Base-by-base conservation (phyloP, 805 yeast genomes). In the Hemisphaericaspora nanyangensis region DNA sequence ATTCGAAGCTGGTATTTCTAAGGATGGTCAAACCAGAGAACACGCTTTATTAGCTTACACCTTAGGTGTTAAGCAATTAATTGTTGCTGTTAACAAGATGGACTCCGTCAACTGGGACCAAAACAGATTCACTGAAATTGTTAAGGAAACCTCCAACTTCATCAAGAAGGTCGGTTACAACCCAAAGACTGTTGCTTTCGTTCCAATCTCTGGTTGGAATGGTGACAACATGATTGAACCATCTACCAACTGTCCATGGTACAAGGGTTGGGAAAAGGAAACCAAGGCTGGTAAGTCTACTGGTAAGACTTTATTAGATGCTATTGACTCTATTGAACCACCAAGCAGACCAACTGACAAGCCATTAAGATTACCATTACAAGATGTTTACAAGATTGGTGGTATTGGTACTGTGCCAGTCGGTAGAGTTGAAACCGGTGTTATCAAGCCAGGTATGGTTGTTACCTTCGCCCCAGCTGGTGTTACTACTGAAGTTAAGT, bases 1-100 rank as follows among this genome's bases (percentile, higher is more conserved):
- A 72, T 86, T 85, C 80, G 95, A 85, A 77, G 90, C 95, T 61
- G 95, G 95, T 75, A 86, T 86, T 77, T 84, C 93, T 64, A 78
- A 85, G 80, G 95, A 85, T 61, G 95, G 95, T 68, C 95, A 85
- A 76, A 86, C 95, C 71, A 85, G 91, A 77, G 95, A 86, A 76
- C 95, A 85, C 79, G 95, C 95, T 65, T 77, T 85, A 54, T 78
- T 85, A 64, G 91, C 95, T 63, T 82, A 70, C 84, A 85, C 95
- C 66, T 77, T 86, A 60, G 95, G 95, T 77, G 93, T 85, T 54
- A 79, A 70, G 55, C 91, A 84, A 72, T 77, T 85, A 68, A 82
- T 85, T 64, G 90, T 85, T 72, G 95, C 93, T 60, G 79, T 85
- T 74, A 85, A 85, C 89, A 85, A 85, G 86, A 86, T 85, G 95